Percentiles rank a stretch among this genome's conserved stretches.
Evolutionary conservation across 495 filamentous ascomycete genomes (phyloP).

Genomic region (Bombardia bombarda): DNA sequence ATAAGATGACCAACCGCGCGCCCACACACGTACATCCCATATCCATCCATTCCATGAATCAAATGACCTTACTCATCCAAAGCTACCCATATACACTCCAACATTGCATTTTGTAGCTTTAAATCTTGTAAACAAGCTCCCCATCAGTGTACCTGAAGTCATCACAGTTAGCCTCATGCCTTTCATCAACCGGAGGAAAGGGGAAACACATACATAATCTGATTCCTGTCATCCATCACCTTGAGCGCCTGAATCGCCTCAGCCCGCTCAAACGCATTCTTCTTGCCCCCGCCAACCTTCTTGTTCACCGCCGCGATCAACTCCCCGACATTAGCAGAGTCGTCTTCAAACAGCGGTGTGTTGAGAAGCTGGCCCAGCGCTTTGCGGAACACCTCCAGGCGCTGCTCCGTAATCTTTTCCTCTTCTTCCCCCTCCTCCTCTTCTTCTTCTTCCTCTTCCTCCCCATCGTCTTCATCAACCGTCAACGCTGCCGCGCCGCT

Average conservation of each 20-base stretch:
- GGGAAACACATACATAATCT: constrained; percentile 73
- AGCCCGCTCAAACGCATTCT: constrained; percentile 50
- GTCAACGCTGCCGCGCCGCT: constrained; percentile 27
- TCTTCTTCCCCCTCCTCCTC: constrained; percentile 10
- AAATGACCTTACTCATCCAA: too few species aligned
- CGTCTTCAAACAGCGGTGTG: constrained; percentile 68
- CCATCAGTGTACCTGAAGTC: constrained; percentile 35
- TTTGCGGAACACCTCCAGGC: constrained; percentile 67
- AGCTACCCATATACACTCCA: too few species aligned
- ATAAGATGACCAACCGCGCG: too few species aligned
- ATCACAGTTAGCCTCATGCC: constrained; percentile 25
- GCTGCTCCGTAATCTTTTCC: constrained; percentile 48
- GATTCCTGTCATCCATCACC: constrained; percentile 73
- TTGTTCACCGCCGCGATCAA: constrained; percentile 75
- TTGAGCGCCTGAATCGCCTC: constrained; percentile 74
- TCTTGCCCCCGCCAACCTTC: constrained; percentile 44
- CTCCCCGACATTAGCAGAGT: constrained; percentile 64
- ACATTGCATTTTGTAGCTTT: too few species aligned
- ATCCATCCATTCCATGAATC: too few species aligned
- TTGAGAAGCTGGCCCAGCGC: constrained; percentile 75
- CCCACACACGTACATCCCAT: too few species aligned
- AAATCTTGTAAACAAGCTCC: constrained; percentile 40
- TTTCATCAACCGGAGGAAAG: background rate
- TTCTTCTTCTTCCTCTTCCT: constrained; percentile 13
- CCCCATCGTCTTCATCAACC: constrained; percentile 15